phyloP scores from a whole-genome alignment of 345 rosid species.

The Adansonia digitata region DNA sequence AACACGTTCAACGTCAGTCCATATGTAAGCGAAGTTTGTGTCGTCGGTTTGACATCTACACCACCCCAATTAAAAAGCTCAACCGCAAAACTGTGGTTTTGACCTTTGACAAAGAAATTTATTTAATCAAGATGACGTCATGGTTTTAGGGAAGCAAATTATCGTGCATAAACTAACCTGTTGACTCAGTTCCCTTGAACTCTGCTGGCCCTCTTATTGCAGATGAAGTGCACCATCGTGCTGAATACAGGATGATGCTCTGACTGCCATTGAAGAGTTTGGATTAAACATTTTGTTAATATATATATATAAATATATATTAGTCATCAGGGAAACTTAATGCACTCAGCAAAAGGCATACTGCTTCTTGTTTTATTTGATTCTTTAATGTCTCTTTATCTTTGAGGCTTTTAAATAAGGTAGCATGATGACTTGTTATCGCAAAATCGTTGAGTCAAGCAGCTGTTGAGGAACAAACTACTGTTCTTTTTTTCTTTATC shows the following conservation, averaged over 20 bases:
- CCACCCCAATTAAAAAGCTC: too few species aligned
- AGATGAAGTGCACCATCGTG: conserved; percentile 55
- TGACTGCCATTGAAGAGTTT: conserved; percentile 52
- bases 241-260: conserved; percentile 44
- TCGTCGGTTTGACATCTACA: too few species aligned
- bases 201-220: conserved; percentile 32
- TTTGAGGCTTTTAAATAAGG: conserved; percentile 84
- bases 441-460: conserved; percentile 95
- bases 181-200: conserved; percentile 46
- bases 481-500: conserved; percentile 56
- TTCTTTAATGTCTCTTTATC: conserved; percentile 14
- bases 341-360: not conserved
- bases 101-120: too few species aligned
- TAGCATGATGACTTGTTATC: conserved; percentile 82
- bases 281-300: conserved; percentile 70
- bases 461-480: conserved; percentile 83
- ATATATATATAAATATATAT: conserved; percentile 53
- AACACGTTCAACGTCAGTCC: too few species aligned
- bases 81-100: too few species aligned
- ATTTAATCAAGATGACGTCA: too few species aligned
- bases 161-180: too few species aligned
- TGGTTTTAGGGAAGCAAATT: too few species aligned
- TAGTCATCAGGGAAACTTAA: conserved; percentile 37
- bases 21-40: too few species aligned
- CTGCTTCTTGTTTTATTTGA: conserved; percentile 3